Base-by-base conservation (phyloP, 192 early-diverging fungal genomes). In the Umbelopsis ramanniana region DNA sequence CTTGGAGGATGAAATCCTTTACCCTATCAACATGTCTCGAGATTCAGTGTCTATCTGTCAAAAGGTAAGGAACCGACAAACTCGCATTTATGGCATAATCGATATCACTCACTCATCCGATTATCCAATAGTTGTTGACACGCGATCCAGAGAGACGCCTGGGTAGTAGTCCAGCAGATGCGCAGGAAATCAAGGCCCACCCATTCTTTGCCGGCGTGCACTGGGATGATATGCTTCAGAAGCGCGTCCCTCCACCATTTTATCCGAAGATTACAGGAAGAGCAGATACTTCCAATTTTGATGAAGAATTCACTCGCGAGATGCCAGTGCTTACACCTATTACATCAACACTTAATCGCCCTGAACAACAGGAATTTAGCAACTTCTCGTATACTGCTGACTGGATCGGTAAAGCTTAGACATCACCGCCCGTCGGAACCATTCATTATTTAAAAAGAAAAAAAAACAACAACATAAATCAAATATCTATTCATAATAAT, bases 261-360 rank as follows among this genome's bases (percentile, higher is more conserved):
- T 72, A 83, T 43, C 93, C 93, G 2, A 87, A 79, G 38, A 79
- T 94, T 40, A 82, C 72, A 2, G 82, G 86, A 26, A 85, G 91
- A 66, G 91, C 90, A 21, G 97, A 98, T 74, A 89, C 91, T 38
- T 96, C 95, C 63, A 97, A 97, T 87, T 98, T 98, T 90, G 97
- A 98, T 75, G 89, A 91, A 47, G 97, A 98, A 76, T 98, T 98
- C 76, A 98, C 97, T 9, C 85, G 86, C 35, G 94, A 97, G 84
- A 84, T 83, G 66, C 93, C 97, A 1, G 91, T 93, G 0, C 76
- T 97, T 70, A 97, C 97, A 8, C 97, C 96, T 0, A 88, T 91
- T 21, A 92, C 95, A 70, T 92, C 92, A 52, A 89, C 93, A 14
- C 84, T 97, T 15, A 88, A 90, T 40, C 83, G 85, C n/a, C 86